A percentile compares a stretch with the other conserved stretches of the same genome.
These are phyloP conservation scores for Wallacemonas sp. DNA, from an alignment of 208 protist species.

Conservation along the genomic window DNA sequence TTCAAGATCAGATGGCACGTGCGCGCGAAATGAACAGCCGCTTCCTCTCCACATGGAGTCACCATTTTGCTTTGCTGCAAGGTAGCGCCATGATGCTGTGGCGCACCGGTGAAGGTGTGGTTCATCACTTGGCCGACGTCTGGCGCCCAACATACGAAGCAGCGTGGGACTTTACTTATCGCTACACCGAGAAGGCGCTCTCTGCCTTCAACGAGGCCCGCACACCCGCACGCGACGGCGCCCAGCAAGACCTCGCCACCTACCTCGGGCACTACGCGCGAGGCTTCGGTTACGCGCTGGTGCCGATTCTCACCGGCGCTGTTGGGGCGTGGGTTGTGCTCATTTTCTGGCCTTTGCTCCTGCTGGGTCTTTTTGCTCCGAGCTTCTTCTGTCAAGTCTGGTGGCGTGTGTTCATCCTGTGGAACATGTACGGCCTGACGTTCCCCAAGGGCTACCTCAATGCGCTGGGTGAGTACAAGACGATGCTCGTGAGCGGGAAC, in stretches of 20 bases:
- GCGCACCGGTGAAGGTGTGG: slow-evolving; percentile 19
- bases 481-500: slow-evolving; percentile 18
- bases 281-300: slow-evolving; percentile 22
- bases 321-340: slow-evolving; percentile 20
- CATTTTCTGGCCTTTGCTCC: slow-evolving; percentile 33
- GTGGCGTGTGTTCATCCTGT: slow-evolving; percentile 58
- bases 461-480: slow-evolving; percentile 15
- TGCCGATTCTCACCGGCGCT: slow-evolving; percentile 31
- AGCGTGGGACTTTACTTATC: slow-evolving; percentile 1
- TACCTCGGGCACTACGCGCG: slow-evolving; percentile 8
- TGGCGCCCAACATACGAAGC: slow-evolving; percentile 22
- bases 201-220: not conserved
- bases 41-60: slow-evolving; percentile 13
- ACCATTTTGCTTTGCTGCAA: slow-evolving; percentile 20
- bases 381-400: slow-evolving; percentile 61
- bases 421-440: slow-evolving; percentile 51
- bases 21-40: slow-evolving; percentile 4
- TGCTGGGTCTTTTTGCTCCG: slow-evolving; percentile 29
- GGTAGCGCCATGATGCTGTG: slow-evolving; percentile 21
- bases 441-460: slow-evolving; percentile 26
- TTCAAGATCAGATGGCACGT: slow-evolving; percentile 5
- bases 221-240: not conserved
- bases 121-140: slow-evolving; percentile 20
- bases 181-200: slow-evolving; percentile 5
- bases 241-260: not conserved